Evolutionary conservation across 106 monocot species (phyloP).

Genomic region (Acanthochlamys bracteata): DNA sequence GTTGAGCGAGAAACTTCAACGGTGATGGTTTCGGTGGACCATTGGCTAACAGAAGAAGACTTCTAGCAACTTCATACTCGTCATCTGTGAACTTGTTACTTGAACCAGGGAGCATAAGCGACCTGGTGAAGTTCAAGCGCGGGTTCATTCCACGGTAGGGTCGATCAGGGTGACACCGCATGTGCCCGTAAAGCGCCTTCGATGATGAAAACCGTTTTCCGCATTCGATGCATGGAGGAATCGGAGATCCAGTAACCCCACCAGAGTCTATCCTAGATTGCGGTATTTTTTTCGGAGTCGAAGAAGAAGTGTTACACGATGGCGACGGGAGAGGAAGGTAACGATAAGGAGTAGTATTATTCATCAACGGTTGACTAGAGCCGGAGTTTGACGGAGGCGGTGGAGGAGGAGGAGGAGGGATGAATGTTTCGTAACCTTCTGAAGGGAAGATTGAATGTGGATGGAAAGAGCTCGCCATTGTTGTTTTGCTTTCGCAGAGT

Average conservation of each 20-base stretch:
- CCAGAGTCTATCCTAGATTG: neutral
- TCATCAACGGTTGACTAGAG: too few species aligned
- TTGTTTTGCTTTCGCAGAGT: too few species aligned
- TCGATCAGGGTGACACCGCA: slow-evolving; percentile 23
- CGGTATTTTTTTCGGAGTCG: neutral
- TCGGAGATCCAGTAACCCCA: neutral
- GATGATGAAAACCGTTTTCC: neutral
- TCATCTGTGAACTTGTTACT: neutral
- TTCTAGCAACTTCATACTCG: slow-evolving; percentile 30
- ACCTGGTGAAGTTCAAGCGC: slow-evolving; percentile 15
- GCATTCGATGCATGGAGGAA: neutral
- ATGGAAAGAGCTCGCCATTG: neutral
- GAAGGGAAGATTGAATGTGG: neutral
- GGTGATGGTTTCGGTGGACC: neutral
- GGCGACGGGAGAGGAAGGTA: neutral
- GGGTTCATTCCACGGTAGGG: slow-evolving; percentile 74
- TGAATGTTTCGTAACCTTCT: neutral
- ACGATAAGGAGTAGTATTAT: too few species aligned
- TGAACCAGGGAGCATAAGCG: neutral
- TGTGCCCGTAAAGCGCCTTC: slow-evolving; percentile 2
- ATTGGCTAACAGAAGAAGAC: slow-evolving; percentile 24
- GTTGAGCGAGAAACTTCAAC: neutral
- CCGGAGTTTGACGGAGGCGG: too few species aligned
- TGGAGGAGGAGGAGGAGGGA: neutral
- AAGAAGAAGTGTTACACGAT: neutral